A percentile compares a stretch with the other conserved stretches of the same genome.
Evolutionary conservation across 768 basidiomycete genomes (phyloP).

Genomic region (Collybiopsis confluens): DNA sequence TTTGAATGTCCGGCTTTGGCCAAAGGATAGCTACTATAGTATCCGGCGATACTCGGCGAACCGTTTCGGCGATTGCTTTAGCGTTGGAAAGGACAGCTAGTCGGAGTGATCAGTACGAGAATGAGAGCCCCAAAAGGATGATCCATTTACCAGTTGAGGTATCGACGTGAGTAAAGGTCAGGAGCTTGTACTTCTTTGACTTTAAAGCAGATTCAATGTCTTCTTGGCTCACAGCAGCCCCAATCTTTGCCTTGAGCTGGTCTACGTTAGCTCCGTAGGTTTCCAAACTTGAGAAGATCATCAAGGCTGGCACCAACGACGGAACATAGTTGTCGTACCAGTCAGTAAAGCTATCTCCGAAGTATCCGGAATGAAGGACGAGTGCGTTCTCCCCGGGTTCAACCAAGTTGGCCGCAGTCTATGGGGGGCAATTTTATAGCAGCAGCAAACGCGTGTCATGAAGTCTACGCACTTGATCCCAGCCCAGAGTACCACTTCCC

Average conservation of each 20-base stretch:
- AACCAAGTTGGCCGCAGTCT: constrained; percentile 91
- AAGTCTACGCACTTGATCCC: constrained; percentile 71
- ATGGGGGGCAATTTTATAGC: constrained; percentile 2
- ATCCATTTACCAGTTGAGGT: constrained; percentile 79
- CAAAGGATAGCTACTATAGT: constrained; percentile 54
- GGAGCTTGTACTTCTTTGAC: constrained; percentile 78
- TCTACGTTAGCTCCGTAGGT: constrained; percentile 88
- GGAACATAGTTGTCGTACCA: constrained; percentile 46
- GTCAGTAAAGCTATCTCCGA: constrained; percentile 86
- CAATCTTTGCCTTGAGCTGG: constrained; percentile 79
- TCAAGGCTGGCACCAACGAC: not conserved
- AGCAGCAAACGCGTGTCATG: too few relatives aligned
- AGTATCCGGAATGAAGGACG: constrained; percentile 89
- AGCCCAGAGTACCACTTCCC: constrained; percentile 93
- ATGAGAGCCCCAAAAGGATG: constrained; percentile 1
- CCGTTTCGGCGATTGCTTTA: constrained; percentile 67
- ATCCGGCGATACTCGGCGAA: constrained; percentile 74
- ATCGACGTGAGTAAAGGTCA: constrained; percentile 95
- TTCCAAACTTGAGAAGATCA: constrained; percentile 52
- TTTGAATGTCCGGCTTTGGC: not conserved
- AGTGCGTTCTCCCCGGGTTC: constrained; percentile 74
- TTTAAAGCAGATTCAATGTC: constrained; percentile 68
- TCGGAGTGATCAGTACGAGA: not conserved
- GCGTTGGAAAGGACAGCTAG: constrained; percentile 83
- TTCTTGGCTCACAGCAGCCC: constrained; percentile 59